Evolutionary conservation across 805 yeast genomes (phyloP), one percentile per base, ranked within the genome.

Genomic region (Saccharomycopsis schoenii): DNA sequence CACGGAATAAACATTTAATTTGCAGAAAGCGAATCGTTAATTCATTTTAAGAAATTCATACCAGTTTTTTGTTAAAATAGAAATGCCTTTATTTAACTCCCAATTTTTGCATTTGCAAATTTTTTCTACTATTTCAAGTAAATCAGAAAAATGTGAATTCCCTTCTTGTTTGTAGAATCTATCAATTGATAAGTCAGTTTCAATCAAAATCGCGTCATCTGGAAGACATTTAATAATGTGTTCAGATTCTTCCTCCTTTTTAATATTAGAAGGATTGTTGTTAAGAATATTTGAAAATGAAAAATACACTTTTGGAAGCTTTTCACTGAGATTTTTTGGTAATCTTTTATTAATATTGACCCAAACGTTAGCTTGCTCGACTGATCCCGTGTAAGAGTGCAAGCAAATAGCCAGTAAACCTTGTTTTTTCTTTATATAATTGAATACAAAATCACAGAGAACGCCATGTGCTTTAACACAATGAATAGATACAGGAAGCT

Each of bases 371-470:
- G 86, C 80, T 62, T 84, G 89, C 52, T 90, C 97, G 0, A 77
- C 64, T 1, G 96, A 85, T 0, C 98, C 98, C 8, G 90, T 83
- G 70, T 84, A 94, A 0, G 97, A 89, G 69, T 93, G 98, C 25
- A 94, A 76, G 43, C 89, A 82, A 1, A 91, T 71, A 2, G 75
- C 69, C 2, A 79, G 71, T 11, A 71, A 69, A 1, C 66, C 65
- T 40, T 60, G 60, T 47, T 47, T 67, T 29, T 59, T 67, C 50
- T 42, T 52, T n/a, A 64, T 50, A 36, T 60, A 34, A 55, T 60
- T 58, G 17, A 67, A 68, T 4, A 83, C 73, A 0, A 69, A 60
- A 15, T 84, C 86, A 58, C 75, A 82, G 14, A 87, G 69, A 6
- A 74, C 68, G 0, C 91, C 89, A 62, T 88, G 92, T 11, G 88